These are phyloP conservation scores for Cercospora zeae-maydis DNA, from an alignment of 2,329 filamentous ascomycete species.

Conservation along the genomic window DNA sequence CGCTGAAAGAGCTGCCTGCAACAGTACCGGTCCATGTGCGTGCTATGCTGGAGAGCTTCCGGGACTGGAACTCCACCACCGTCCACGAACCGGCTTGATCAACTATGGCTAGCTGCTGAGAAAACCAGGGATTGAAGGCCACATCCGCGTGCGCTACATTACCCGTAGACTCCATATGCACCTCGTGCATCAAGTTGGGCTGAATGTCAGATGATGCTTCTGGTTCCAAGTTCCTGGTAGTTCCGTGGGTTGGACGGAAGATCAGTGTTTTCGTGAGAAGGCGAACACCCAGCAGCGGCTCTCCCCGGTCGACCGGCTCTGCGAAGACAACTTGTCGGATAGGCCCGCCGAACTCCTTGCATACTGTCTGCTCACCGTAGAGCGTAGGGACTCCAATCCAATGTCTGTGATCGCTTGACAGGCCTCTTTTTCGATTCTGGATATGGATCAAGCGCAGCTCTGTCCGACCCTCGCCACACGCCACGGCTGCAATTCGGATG, in stretches of 20 bases:
- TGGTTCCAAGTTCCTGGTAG: background rate
- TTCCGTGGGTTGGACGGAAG: slow-evolving; percentile 44
- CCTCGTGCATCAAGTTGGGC: slow-evolving; percentile 52
- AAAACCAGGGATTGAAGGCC: slow-evolving; percentile 60
- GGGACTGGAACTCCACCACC: slow-evolving; percentile 57
- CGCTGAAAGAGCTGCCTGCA: slow-evolving; percentile 36
- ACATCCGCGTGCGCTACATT: slow-evolving; percentile 59
- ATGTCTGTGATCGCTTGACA: slow-evolving; percentile 47
- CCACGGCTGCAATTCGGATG: slow-evolving; percentile 36
- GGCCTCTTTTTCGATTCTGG: slow-evolving; percentile 53
- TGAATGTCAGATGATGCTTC: slow-evolving; percentile 51
- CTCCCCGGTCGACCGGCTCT: slow-evolving; percentile 40
- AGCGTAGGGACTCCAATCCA: slow-evolving; percentile 48
- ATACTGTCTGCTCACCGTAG: slow-evolving; percentile 51
- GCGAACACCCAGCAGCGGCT: slow-evolving; percentile 51
- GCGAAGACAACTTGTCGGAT: slow-evolving; percentile 56
- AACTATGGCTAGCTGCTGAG: slow-evolving; percentile 62
- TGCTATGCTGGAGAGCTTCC: slow-evolving; percentile 18
- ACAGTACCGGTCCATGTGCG: slow-evolving; percentile 11
- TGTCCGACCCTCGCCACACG: slow-evolving; percentile 56
- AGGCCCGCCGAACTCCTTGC: slow-evolving; percentile 53
- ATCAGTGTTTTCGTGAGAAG: slow-evolving; percentile 46
- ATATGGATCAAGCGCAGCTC: slow-evolving; percentile 55
- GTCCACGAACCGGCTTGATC: slow-evolving; percentile 65
- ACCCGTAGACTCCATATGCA: slow-evolving; percentile 54